Base-by-base conservation (phyloP, 2,329 filamentous ascomycete genomes). In the Alternaria longipes region DNA sequence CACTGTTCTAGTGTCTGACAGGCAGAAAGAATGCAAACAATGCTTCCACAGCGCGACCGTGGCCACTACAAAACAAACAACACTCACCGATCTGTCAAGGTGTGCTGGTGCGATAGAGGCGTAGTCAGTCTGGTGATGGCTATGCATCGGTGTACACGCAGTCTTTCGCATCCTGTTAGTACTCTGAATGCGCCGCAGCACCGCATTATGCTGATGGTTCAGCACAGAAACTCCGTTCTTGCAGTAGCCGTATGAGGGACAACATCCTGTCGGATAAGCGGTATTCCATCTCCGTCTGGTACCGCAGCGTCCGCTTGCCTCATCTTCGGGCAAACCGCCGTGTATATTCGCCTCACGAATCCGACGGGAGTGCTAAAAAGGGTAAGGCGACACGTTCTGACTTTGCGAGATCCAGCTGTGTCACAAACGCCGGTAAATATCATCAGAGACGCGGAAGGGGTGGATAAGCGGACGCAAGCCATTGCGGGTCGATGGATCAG, bases 151-250 rank as follows among this genome's bases (percentile, higher is more conserved):
- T 60, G 59, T 30, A 41, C 53, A 56, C 49, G 60, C 66, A 63
- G 66, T 64, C 54, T 66, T 62, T 68, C 66, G 61, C 62, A 55
- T 64, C 56, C 64, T 54, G 64, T 64, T 62, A 64, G 65, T 64
- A 57, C 42, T 42, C 42, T 59, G 57, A 47, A 40, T 46, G 63
- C 65, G 71, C 70, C 67, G 60, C 59, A 50, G 60, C 60, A 62
- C 56, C 60, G 65, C 67, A 74, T 65, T 7, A 24, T 62, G 36
- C 57, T 60, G 46, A 54, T 54, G 60, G 56, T 62, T 36, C 46
- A 50, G 36, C 69, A 64, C 68, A 68, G 62, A 63, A 67, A 66
- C 62, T 67, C 66, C 63, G 66, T 64, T 59, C 61, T 64, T 70
- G 72, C 71, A 73, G 66, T 61, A 66, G 69, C 52, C 47, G 46